Evolutionary conservation across 768 basidiomycete species (phyloP), one percentile per base, ranked within the genome.

Genomic region (Lentinula sp.): DNA sequence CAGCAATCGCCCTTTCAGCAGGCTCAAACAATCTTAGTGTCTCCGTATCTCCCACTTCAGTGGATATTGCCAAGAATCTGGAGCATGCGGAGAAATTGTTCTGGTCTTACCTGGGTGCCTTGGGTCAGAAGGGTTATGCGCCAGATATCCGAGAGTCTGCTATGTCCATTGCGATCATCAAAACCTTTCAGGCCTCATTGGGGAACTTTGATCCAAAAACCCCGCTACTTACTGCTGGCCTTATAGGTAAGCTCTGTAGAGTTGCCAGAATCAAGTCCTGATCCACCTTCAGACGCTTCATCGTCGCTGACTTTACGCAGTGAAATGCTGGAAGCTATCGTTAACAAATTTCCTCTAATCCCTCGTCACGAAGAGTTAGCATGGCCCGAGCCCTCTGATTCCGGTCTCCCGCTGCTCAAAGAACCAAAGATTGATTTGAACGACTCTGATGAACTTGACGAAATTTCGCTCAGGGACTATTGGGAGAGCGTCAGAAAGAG

Each of bases 1-100:
- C 64, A 97, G 90, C 91, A 23, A 88, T 96, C 62, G 85, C 92
- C 3, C 79, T 94, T 60, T 92, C 93, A 0, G 86, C 92, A 84
- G 87, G 90, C 0, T 81, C 82, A 0, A 77, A 78, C 35, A 77
- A 78, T 59, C 73, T 75, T 60, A 71, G 67, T 2, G 65, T 69
- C 50, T 66, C 74, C 20, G 67, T 75, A n/a, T 73, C 76, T 23
- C 73, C 79, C 42, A 79, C 82, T 2, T 79, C 78, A 0, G 78
- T 80, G 62, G 87, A 86, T 41, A 84, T 90, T 41, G 72, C 88
- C 8, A 72, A 72, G 20, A 79, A 84, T 0, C 76, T 98, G 43
- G 79, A 79, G 15, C 78, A 82, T 4, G 90, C 93, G 0, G 91
- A 91, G 66, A 77, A 81, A 60, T 71, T 88, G 18, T 89, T 91